Base-by-base conservation (phyloP, 192 early-diverging fungal genomes). In the Coemansia sp. region DNA sequence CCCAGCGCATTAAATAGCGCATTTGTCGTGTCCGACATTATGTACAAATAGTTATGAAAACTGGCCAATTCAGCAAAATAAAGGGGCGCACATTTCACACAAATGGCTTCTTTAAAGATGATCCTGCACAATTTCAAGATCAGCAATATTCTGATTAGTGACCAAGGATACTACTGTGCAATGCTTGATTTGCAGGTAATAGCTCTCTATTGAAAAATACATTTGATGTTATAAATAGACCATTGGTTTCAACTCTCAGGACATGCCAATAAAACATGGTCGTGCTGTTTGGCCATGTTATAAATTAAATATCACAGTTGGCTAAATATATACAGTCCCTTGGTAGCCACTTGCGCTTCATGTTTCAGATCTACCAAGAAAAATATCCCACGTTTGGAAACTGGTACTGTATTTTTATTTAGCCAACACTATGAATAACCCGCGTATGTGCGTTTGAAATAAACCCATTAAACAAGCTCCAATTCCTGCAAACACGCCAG, bases 1-100 rank as follows among this genome's bases (percentile, higher is more conserved):
- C 71, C 68, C 12, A 79, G 67, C 20, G 76, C 76, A 64, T 54
- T 61, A 2, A 70, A 48, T 17, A 79, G 56, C 21, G 67, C 60
- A 61, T 79, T 79, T 10, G 64, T n/a, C 10, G 50, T 38, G 20
- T 66, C 46, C 12, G 31, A 61, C 74, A 76, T 76, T 63, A 37
- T 38, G 21, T 26, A 38, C 36, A 38, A 18, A 10, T 7, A 34
- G 5, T 34, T 34, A 8, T 34, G 31, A 34, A 34, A 34, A 34
- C 31, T 7, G 31, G 31, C 57, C 14, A 15, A 52, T 52, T 51
- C 4, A 5, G 25, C 10, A 52, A 23, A 52, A 24, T 25, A 23
- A 14, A 52, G 23, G 11, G 5, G n/a, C 24, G n/a, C 18, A 51
- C 21, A 51, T 48, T n/a, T 44, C 14, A 10, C 15, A 5, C 1